These are phyloP conservation scores for Cercospora sp. DNA, from an alignment of 2,329 filamentous ascomycete genomes.

Conservation along the genomic window DNA sequence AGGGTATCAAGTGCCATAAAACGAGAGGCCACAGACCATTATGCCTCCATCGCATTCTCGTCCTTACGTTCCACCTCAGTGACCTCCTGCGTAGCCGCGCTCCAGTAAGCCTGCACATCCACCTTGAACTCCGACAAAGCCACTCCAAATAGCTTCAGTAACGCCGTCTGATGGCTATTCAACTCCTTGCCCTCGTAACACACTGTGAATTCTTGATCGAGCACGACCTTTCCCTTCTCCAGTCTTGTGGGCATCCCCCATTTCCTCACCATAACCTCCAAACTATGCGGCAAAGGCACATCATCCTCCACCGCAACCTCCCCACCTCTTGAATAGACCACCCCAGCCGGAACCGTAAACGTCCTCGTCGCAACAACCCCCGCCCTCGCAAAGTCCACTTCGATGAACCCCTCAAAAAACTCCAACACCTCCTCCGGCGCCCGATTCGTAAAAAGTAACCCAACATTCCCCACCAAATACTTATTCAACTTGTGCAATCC, in stretches of 20 bases:
- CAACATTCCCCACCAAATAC: slow-evolving; percentile 78
- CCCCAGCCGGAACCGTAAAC: slow-evolving; percentile 80
- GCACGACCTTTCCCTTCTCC: slow-evolving; percentile 80
- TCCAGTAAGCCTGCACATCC: slow-evolving; percentile 64
- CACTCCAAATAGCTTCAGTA: slow-evolving; percentile 91
- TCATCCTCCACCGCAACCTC: slow-evolving; percentile 79
- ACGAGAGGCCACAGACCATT: neutral
- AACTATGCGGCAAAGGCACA: slow-evolving; percentile 78
- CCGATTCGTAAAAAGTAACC: slow-evolving; percentile 86
- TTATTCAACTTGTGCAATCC: slow-evolving; percentile 69
- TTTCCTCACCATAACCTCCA: slow-evolving; percentile 87
- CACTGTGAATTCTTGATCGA: slow-evolving; percentile 71
- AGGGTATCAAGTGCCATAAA: neutral
- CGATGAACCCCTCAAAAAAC: slow-evolving; percentile 71
- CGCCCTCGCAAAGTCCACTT: slow-evolving; percentile 88
- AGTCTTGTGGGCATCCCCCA: slow-evolving; percentile 87
- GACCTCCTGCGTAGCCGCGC: slow-evolving; percentile 37
- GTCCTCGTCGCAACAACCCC: slow-evolving; percentile 71
- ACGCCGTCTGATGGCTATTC: slow-evolving; percentile 86
- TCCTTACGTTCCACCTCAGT: slow-evolving; percentile 34
- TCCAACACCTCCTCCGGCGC: slow-evolving; percentile 63
- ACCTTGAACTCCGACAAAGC: slow-evolving; percentile 89
- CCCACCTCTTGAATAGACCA: slow-evolving; percentile 75
- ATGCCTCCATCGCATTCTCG: slow-evolving; percentile 35
- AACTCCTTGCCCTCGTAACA: slow-evolving; percentile 83